Evolutionary conservation across 1,284 basidiomycete genomes (phyloP), one percentile per base, ranked within the genome.

Genomic region (Inonotus obliquus): DNA sequence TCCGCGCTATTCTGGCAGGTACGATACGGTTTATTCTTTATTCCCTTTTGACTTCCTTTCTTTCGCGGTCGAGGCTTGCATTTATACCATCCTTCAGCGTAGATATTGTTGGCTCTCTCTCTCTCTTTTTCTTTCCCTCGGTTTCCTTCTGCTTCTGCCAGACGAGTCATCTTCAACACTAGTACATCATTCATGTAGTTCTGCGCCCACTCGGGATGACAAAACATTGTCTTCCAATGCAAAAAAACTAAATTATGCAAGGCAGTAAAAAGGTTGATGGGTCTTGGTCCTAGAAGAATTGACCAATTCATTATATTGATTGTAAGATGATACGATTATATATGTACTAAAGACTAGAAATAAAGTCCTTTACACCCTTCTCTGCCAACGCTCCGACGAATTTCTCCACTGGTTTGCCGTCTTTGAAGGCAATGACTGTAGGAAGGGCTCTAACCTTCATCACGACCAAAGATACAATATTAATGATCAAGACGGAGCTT

Each of bases 361-460:
- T 10, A 29, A 59, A 49, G 57, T 14, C 48, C 1, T 51, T 49
- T 32, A 48, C 44, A 23, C 47, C 41, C 27, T 11, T 64, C 66
- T 83, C 81, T 11, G 79, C 76, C 39, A 85, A 69, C 1, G 85
- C 85, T 25, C 88, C 88, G 6, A 84, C 74, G 68, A 91, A 91
- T 54, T 83, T 76, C 52, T 73, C 73, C 11, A 84, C 74, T 2
- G 73, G 74, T 65, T 81, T 67, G 17, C 87, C 88, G 49, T 84
- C 79, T 60, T 76, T 80, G 74, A 90, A 89, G 1, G 86, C 88
- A 61, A 88, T 74, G 27, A 91, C 86, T 0, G 89, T 91, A 1
- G 88, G 88, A 14, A 91, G 72, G 10, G 85, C 77, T n/a, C 76
- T 72, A 61, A 90, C 73, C 89, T 90, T 65, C 14, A n/a, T n/a